Base-by-base conservation (phyloP, 306 rosid genomes). In the Begonia masoniana region DNA sequence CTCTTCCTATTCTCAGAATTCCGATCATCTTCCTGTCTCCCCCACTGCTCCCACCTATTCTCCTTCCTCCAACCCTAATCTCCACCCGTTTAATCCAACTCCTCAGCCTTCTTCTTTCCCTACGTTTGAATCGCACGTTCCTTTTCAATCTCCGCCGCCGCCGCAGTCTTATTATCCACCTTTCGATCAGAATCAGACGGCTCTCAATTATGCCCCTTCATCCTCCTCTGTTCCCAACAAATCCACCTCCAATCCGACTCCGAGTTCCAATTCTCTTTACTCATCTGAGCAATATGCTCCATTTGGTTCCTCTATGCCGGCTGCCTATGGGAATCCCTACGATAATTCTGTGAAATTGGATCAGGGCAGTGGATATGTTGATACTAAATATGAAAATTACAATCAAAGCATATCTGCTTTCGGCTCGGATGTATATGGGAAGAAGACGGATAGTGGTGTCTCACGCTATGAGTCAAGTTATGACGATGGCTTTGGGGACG, bases 1-100 rank as follows among this genome's bases (percentile, higher is more conserved):
- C 68, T 67, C 82, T 35, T 57, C 84, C 0, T 84, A 77, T 61
- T 53, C 82, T 7, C 97, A 64, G 13, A 85, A 76, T 72, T 71
- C 94, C 57, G 95, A 80, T 68, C 88, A 76, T 46, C 13, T 70
- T 59, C 39, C 75, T 9, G 59, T 70, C 23, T 68, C 80, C 42
- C 82, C 83, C 61, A 74, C 93, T 24, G 93, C 86, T 15, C 79
- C 88, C n/a, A 72, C 85, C 0, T 79, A 57, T 49, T 41, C 76
- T 17, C 57, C 79, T 4, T 8, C 80, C 2, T 42, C 84, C 1
- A 70, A 54, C 69, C 82, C 94, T 60, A 78, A 60, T 65, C 54
- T 67, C 57, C 79, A 51, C 36, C 10, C 74, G 19, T 82, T 73
- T 75, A 77, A 71, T 66, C 58, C 87, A 50, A 47, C 83, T 2